These are phyloP conservation scores for Chenopodium formosanum DNA, from an alignment of 148 eudicot species.

Conservation along the genomic window DNA sequence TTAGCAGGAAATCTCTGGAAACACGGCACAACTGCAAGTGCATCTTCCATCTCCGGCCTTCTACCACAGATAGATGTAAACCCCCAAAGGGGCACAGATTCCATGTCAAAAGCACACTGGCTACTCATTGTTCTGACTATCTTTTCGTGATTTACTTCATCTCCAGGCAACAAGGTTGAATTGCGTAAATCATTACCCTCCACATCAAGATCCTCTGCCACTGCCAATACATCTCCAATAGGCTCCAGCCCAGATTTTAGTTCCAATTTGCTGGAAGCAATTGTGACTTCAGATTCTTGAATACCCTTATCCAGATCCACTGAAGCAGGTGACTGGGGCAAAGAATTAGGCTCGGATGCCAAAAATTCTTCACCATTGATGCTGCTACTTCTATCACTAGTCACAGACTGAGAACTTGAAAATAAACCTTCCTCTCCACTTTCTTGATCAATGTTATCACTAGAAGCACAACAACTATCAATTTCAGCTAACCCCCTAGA, in stretches of 20 bases:
- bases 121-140: constrained; percentile 38
- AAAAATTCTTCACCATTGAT: constrained; percentile 22
- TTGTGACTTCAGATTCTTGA: constrained; percentile 26
- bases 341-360: constrained; percentile 26
- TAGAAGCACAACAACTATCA: constrained; percentile 30
- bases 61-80: constrained; percentile 43
- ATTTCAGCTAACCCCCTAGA: constrained; percentile 17
- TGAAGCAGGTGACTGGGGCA: constrained; percentile 15
- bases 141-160: constrained; percentile 36
- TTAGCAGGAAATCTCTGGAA: constrained; percentile 47
- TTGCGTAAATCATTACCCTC: constrained; percentile 30
- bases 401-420: constrained; percentile 23
- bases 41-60: constrained; percentile 65
- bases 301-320: constrained; percentile 26
- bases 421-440: constrained; percentile 27
- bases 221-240: constrained; percentile 29
- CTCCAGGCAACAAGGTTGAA: constrained; percentile 18
- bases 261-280: constrained; percentile 30
- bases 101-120: constrained; percentile 27
- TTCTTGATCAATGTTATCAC: constrained; percentile 24
- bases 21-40: constrained; percentile 36
- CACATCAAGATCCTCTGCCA: constrained; percentile 40
- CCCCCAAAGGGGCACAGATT: constrained; percentile 56
- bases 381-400: constrained; percentile 29
- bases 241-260: constrained; percentile 26